Conservation (phyloP, 2,329 filamentous ascomycete genomes). For the Phialemonium atrogriseum region DNA sequence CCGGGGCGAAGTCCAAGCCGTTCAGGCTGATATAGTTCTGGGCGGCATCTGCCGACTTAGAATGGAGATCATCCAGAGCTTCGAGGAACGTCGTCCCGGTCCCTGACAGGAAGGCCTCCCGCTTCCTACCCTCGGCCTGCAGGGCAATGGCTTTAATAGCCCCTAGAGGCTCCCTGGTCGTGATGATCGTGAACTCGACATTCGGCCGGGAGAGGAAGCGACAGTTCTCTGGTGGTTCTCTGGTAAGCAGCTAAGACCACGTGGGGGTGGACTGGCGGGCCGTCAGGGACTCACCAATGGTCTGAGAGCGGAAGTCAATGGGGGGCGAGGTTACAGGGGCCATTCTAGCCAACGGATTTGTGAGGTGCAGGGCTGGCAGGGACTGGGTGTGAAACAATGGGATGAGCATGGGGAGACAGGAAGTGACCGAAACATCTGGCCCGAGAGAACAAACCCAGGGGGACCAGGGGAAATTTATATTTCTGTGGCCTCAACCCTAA, state of each 20-base stretch:
- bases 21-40: constrained; percentile 21
- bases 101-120: constrained; percentile 22
- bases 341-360: constrained; percentile 7
- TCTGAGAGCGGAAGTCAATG: constrained; percentile 9
- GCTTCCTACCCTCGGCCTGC: constrained; percentile 13
- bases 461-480: too few species aligned
- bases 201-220: constrained; percentile 14
- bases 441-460: too few species aligned
- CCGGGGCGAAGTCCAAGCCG: constrained; percentile 19
- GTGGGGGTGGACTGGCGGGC: neutral
- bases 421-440: too few species aligned
- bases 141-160: constrained; percentile 17
- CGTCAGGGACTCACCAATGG: constrained; percentile 11
- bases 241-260: neutral
- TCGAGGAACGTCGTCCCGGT: constrained; percentile 18
- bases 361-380: constrained; percentile 1
- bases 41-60: constrained; percentile 29
- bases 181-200: constrained; percentile 13
- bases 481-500: too few species aligned
- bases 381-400: constrained; percentile 5
- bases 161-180: constrained; percentile 16
- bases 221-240: constrained; percentile 17
- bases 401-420: constrained; percentile 10
- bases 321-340: constrained; percentile 5
- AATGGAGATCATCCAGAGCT: constrained; percentile 28